These are phyloP conservation scores for Podaxis rugospora DNA, from an alignment of 768 basidiomycete species.

Conservation along the genomic window DNA sequence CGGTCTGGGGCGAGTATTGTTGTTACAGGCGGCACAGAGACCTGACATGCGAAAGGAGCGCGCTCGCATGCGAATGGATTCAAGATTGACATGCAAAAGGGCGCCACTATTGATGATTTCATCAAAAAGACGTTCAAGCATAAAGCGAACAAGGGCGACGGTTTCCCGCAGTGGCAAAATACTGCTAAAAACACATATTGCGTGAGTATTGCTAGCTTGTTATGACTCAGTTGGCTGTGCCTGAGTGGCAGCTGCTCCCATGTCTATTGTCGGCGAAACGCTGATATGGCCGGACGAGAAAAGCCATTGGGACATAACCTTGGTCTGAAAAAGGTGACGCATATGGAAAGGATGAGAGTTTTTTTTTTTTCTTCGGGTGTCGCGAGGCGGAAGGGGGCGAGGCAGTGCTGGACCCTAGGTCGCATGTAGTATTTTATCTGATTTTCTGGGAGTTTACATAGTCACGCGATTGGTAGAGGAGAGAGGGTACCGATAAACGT, in stretches of 20 bases:
- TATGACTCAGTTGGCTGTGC: background rate
- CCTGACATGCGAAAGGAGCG: background rate
- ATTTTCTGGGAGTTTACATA: background rate
- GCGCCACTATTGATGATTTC: background rate
- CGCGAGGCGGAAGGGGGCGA: background rate
- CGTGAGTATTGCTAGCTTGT: background rate
- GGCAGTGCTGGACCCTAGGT: background rate
- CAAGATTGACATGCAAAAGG: background rate
- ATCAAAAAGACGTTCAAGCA: background rate
- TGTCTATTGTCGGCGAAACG: background rate
- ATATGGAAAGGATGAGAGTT: background rate
- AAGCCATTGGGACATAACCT: background rate
- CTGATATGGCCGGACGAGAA: background rate
- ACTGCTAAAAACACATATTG: background rate
- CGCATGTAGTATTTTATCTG: background rate
- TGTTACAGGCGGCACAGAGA: background rate
- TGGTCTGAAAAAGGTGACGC: background rate
- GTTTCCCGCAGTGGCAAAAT: background rate
- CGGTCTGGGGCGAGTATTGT: background rate
- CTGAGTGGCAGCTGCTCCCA: background rate
- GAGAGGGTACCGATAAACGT: background rate
- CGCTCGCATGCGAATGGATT: background rate
- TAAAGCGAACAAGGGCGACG: background rate
- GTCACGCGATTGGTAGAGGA: background rate
- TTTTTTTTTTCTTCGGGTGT: background rate